These are phyloP conservation scores for Trichosporon ovoides DNA, from an alignment of 1,284 basidiomycete species.

Conservation along the genomic window DNA sequence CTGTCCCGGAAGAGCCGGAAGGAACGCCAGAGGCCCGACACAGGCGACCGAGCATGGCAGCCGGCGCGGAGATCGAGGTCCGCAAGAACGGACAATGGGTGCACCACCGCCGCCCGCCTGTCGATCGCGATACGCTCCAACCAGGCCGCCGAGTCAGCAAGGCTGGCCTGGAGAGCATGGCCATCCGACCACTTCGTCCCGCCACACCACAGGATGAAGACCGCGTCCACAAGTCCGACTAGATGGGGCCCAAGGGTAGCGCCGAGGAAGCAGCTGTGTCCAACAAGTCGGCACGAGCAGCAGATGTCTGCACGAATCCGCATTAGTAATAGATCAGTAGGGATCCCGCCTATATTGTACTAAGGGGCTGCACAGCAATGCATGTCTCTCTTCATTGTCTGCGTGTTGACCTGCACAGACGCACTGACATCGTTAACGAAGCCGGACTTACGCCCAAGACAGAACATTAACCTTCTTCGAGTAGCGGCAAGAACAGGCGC, in stretches of 20 bases:
- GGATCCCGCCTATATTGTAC: too few species aligned
- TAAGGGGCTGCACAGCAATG: too few species aligned
- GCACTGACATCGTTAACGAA: too few species aligned
- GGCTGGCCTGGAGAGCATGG: conserved; percentile 69
- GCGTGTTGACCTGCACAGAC: too few species aligned
- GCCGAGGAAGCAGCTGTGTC: too few species aligned
- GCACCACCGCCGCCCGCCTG: conserved; percentile 62
- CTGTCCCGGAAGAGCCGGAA: conserved; percentile 14
- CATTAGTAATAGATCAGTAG: too few species aligned
- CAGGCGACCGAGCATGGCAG: conserved; percentile 58
- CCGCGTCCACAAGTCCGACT: neutral
- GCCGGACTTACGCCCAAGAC: too few species aligned
- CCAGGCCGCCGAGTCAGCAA: conserved; percentile 80
- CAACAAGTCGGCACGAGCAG: neutral
- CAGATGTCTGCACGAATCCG: too few species aligned
- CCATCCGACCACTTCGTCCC: conserved; percentile 1
- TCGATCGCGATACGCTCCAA: conserved; percentile 76
- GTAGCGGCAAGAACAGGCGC: too few species aligned
- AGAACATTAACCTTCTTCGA: too few species aligned
- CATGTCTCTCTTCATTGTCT: too few species aligned
- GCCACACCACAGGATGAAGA: conserved; percentile 1
- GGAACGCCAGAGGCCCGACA: conserved; percentile 51
- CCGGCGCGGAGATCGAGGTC: conserved; percentile 55
- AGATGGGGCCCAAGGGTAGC: neutral
- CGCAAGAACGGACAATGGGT: conserved; percentile 78